These are phyloP conservation scores for Capsella rubella DNA, from an alignment of 441 rosid species.

Conservation along the genomic window DNA sequence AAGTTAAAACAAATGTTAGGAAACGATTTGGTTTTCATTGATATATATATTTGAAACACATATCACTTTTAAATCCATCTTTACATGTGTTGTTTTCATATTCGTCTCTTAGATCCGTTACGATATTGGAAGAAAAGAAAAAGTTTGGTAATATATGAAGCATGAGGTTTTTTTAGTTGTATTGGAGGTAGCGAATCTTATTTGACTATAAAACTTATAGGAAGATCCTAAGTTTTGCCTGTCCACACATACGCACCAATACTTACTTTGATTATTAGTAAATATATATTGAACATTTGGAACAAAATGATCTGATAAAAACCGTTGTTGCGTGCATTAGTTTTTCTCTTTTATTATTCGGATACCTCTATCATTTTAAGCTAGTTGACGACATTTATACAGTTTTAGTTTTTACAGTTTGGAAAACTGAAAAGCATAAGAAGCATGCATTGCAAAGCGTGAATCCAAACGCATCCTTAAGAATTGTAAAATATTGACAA, in stretches of 20 bases:
- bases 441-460: neutral
- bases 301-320: too few relatives aligned
- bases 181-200: neutral
- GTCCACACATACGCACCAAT: constrained; percentile 8
- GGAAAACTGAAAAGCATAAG: constrained; percentile 2
- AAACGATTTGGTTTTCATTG: too few relatives aligned
- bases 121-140: neutral
- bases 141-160: neutral
- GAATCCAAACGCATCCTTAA: constrained; percentile 22
- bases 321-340: neutral
- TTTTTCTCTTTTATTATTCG: neutral
- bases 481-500: constrained; percentile 24
- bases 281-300: too few relatives aligned
- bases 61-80: too few relatives aligned
- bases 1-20: too few relatives aligned
- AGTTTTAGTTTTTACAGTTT: neutral
- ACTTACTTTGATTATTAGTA: neutral
- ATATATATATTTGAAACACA: too few relatives aligned
- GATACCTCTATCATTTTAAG: neutral
- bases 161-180: neutral
- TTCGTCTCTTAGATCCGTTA: neutral
- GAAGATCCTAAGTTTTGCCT: constrained; percentile 2
- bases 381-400: neutral
- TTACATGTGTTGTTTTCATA: too few relatives aligned
- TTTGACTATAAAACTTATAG: constrained; percentile 6